Percentiles rank a stretch among this genome's conserved stretches.
phyloP scores from a whole-genome alignment of 2,329 filamentous ascomycete genomes.

The Biscogniauxia sp. region DNA sequence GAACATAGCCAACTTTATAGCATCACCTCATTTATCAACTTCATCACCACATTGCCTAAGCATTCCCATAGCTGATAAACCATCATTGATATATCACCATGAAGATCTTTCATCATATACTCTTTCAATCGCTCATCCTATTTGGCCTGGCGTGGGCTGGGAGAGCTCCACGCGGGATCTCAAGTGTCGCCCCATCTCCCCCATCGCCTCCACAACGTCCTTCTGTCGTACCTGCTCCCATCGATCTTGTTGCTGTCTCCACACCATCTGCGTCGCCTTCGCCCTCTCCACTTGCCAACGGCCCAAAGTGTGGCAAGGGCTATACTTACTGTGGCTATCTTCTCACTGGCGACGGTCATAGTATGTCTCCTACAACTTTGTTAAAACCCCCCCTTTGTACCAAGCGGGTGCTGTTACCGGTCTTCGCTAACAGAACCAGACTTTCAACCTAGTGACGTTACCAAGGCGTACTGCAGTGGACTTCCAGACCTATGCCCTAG shows the following conservation, averaged over 20 bases:
- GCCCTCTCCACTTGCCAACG: conserved; percentile 8
- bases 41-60: neutral
- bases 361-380: conserved; percentile 20
- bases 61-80: neutral
- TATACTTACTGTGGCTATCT: conserved; percentile 35
- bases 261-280: neutral
- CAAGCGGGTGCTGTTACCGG: neutral
- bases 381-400: neutral
- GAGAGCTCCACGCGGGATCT: neutral
- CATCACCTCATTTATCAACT: neutral
- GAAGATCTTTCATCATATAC: neutral
- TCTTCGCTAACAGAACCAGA: conserved; percentile 17
- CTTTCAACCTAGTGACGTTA: conserved; percentile 25
- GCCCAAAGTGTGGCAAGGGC: conserved; percentile 31
- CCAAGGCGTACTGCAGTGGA: conserved; percentile 30
- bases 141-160: neutral
- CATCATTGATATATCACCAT: neutral
- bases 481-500: conserved; percentile 26
- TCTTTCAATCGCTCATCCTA: neutral
- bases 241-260: neutral
- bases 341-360: conserved; percentile 26
- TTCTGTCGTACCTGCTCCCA: neutral
- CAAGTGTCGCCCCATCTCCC: neutral
- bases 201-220: too few relatives aligned
- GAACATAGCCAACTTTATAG: neutral